Conservation (phyloP, 140 eudicot species). For the Erigeron philadelphicus region DNA sequence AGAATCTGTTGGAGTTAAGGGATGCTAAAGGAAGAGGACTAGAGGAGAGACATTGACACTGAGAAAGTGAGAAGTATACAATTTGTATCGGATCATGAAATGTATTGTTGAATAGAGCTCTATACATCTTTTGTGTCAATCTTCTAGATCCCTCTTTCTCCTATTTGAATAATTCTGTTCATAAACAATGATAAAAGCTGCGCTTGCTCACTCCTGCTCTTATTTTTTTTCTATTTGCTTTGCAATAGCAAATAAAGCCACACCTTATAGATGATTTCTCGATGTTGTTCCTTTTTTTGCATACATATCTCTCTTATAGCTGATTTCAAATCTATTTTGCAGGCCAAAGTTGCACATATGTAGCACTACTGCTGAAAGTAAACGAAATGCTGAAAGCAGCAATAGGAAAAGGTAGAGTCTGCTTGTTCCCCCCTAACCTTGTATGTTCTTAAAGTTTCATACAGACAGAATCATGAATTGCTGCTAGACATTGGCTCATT, state of each 20-base stretch:
- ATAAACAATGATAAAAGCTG: not conserved
- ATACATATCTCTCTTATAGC: slow-evolving; percentile 2
- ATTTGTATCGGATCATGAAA: slow-evolving; percentile 9
- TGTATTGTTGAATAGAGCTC: slow-evolving; percentile 11
- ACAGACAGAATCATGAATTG: not conserved
- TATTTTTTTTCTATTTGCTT: not conserved
- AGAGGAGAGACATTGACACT: slow-evolving; percentile 12
- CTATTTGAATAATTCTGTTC: not conserved
- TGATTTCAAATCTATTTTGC: slow-evolving; percentile 29
- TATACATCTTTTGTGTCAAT: slow-evolving; percentile 7
- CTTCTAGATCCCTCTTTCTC: slow-evolving; percentile 1
- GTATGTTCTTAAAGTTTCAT: slow-evolving; percentile 8
- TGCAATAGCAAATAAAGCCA: not conserved
- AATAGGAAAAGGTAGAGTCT: slow-evolving; percentile 58
- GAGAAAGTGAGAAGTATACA: slow-evolving; percentile 19
- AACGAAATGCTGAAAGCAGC: slow-evolving; percentile 51
- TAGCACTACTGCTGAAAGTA: slow-evolving; percentile 42
- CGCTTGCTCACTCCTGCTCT: not conserved
- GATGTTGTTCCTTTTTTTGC: slow-evolving; percentile 9
- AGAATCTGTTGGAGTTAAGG: slow-evolving; percentile 15
- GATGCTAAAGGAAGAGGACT: slow-evolving; percentile 2
- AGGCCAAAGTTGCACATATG: slow-evolving; percentile 56
- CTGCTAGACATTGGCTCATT: slow-evolving; percentile 8
- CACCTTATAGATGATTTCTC: slow-evolving; percentile 5
- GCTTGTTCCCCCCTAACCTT: not conserved